These are phyloP conservation scores for Backusella mclennaniae DNA, from an alignment of 192 early-diverging fungal genomes.

Conservation along the genomic window DNA sequence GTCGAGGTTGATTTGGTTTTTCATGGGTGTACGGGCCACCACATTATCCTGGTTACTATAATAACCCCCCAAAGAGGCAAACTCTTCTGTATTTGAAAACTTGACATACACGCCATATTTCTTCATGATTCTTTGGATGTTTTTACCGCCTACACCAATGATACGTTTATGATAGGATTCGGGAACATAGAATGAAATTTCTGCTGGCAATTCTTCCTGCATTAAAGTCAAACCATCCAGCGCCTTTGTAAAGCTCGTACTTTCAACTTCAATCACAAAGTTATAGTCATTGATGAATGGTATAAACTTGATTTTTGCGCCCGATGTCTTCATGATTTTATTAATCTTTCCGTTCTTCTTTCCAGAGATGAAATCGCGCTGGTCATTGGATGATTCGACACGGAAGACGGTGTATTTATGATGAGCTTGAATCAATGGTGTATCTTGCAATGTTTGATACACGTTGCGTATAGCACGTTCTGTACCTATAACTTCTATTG, in stretches of 20 bases:
- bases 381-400: constrained; percentile 73
- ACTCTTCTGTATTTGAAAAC: constrained; percentile 82
- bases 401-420: constrained; percentile 64
- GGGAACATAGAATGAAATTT: constrained; percentile 81
- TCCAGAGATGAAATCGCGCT: constrained; percentile 84
- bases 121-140: constrained; percentile 91
- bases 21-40: constrained; percentile 78
- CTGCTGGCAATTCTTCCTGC: constrained; percentile 82
- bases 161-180: constrained; percentile 85
- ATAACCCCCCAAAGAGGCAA: constrained; percentile 73
- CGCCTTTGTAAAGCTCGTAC: constrained; percentile 48
- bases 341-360: constrained; percentile 91
- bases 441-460: constrained; percentile 53
- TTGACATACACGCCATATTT: constrained; percentile 87
- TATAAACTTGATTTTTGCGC: constrained; percentile 67
- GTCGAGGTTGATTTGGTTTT: constrained; percentile 72
- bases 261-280: constrained; percentile 76
- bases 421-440: constrained; percentile 45
- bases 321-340: constrained; percentile 74
- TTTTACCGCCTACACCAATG: constrained; percentile 85
- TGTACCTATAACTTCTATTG: constrained; percentile 70
- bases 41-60: constrained; percentile 84
- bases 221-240: constrained; percentile 70
- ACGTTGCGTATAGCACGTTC: constrained; percentile 60
- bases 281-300: constrained; percentile 68